These are phyloP conservation scores for Truncatella angustata DNA, from an alignment of 2,329 filamentous ascomycete species.

Conservation along the genomic window DNA sequence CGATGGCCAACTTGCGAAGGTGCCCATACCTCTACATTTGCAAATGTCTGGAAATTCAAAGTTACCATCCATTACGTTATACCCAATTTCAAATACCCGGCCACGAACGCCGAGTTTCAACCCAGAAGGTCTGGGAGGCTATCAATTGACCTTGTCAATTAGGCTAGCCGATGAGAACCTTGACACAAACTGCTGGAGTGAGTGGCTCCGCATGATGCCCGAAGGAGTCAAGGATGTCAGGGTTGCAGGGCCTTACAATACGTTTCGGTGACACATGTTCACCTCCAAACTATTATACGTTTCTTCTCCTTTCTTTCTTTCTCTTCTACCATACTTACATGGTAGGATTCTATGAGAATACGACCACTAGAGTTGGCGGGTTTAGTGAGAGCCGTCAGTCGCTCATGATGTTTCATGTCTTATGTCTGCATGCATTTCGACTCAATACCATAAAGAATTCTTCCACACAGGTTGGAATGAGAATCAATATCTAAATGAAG, in stretches of 20 bases:
- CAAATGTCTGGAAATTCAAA: slow-evolving; percentile 53
- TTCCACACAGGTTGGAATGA: too few species aligned
- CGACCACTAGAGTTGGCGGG: background rate
- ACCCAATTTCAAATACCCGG: slow-evolving; percentile 42
- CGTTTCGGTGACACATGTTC: slow-evolving; percentile 32
- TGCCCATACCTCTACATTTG: slow-evolving; percentile 54
- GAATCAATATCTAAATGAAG: too few species aligned
- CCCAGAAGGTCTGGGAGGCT: slow-evolving; percentile 31
- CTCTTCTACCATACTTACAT: too few species aligned
- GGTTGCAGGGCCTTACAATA: slow-evolving; percentile 49
- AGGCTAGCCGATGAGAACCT: slow-evolving; percentile 49
- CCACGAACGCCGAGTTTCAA: slow-evolving; percentile 39
- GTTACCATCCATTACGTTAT: slow-evolving; percentile 55
- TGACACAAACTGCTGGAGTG: slow-evolving; percentile 53
- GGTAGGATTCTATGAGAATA: slow-evolving; percentile 4
- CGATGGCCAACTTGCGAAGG: slow-evolving; percentile 45
- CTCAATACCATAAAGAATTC: background rate
- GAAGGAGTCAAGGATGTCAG: slow-evolving; percentile 55
- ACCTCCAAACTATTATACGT: background rate
- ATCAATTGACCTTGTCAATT: slow-evolving; percentile 50
- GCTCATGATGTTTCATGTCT: slow-evolving; percentile 2
- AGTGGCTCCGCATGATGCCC: slow-evolving; percentile 59
- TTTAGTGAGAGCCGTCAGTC: background rate
- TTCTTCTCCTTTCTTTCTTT: too few species aligned
- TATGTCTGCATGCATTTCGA: background rate